Percentiles rank a stretch among this genome's conserved stretches.
phyloP scores from a whole-genome alignment of 2,329 filamentous ascomycete genomes.

The Botrytis fragariae region DNA sequence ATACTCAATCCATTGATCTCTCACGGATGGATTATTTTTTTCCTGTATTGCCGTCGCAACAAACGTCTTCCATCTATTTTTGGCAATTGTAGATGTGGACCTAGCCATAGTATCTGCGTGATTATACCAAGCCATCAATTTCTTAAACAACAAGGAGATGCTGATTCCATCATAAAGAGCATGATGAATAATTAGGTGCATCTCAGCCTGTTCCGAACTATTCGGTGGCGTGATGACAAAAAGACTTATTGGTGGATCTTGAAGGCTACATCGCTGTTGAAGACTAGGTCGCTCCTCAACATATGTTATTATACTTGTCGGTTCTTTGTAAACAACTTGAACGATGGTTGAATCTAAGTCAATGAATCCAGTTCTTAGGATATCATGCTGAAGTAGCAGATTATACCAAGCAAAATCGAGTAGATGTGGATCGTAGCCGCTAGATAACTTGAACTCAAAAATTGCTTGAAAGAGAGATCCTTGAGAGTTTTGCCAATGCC shows the following conservation, averaged over 20 bases:
- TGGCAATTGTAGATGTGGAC: slow-evolving; percentile 39
- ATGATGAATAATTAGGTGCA: slow-evolving; percentile 69
- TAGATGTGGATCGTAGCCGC: slow-evolving; percentile 38
- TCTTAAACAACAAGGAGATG: slow-evolving; percentile 60
- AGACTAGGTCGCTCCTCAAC: slow-evolving; percentile 22
- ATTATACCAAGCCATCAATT: slow-evolving; percentile 48
- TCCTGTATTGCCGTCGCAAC: background rate
- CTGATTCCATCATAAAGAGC: slow-evolving; percentile 86
- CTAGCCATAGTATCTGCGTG: slow-evolving; percentile 33
- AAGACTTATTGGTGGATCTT: slow-evolving; percentile 32
- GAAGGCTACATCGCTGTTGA: slow-evolving; percentile 24
- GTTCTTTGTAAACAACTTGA: slow-evolving; percentile 57
- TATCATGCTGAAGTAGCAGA: slow-evolving; percentile 55
- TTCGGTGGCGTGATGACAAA: slow-evolving; percentile 21
- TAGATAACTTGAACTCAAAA: slow-evolving; percentile 56
- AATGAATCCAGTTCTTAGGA: slow-evolving; percentile 66
- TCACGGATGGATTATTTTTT: background rate
- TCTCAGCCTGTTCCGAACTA: background rate
- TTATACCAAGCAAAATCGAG: slow-evolving; percentile 60
- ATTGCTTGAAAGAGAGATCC: slow-evolving; percentile 70
- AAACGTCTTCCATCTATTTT: slow-evolving; percentile 43
- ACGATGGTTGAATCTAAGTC: slow-evolving; percentile 53
- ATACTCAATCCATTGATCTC: slow-evolving; percentile 18
- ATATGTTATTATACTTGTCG: slow-evolving; percentile 38
- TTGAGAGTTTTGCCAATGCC: slow-evolving; percentile 66